phyloP scores from a whole-genome alignment of 169 alveolate genomes.

The Eimeria tenella region DNA sequence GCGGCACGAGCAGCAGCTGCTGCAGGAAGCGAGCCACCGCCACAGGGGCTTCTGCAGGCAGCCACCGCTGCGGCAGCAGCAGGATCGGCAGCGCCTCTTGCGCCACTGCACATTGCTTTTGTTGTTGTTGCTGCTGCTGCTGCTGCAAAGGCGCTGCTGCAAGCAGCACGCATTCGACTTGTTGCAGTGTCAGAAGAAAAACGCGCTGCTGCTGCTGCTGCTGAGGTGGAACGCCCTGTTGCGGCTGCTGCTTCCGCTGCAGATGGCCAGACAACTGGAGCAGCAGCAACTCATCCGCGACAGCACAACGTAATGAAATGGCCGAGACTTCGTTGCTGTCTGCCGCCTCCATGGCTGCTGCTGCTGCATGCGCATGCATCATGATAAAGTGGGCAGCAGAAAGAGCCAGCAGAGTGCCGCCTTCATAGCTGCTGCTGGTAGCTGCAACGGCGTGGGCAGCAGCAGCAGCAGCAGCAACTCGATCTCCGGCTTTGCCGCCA shows the following conservation, averaged over 20 bases:
- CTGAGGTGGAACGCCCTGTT: neutral
- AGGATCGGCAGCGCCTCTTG: slow-evolving; percentile 4
- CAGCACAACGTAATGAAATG: neutral
- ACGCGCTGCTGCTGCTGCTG: slow-evolving; percentile 14
- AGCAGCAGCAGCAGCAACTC: neutral
- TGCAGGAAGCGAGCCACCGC: slow-evolving; percentile 13
- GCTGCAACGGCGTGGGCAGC: slow-evolving; percentile 25
- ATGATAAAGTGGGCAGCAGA: slow-evolving; percentile 35
- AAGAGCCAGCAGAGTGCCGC: slow-evolving; percentile 13
- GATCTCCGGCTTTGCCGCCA: too few species aligned
- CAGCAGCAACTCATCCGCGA: slow-evolving; percentile 48
- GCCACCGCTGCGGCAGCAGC: slow-evolving; percentile 59
- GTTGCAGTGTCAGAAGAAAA: slow-evolving; percentile 33
- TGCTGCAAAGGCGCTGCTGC: neutral
- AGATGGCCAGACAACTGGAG: slow-evolving; percentile 33
- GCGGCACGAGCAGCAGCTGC: slow-evolving; percentile 52
- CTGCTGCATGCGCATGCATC: slow-evolving; percentile 51
- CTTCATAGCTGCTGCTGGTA: neutral
- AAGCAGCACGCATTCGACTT: slow-evolving; percentile 21
- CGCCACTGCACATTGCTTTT: neutral
- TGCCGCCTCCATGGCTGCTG: slow-evolving; percentile 25
- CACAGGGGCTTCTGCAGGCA: slow-evolving; percentile 12
- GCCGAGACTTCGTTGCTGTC: neutral
- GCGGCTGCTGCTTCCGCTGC: slow-evolving; percentile 18
- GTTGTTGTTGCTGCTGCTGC: slow-evolving; percentile 59